Evolutionary conservation across 495 filamentous ascomycete species (phyloP), one percentile per base, ranked within the genome.

Genomic region (Geopyxis carbonaria): DNA sequence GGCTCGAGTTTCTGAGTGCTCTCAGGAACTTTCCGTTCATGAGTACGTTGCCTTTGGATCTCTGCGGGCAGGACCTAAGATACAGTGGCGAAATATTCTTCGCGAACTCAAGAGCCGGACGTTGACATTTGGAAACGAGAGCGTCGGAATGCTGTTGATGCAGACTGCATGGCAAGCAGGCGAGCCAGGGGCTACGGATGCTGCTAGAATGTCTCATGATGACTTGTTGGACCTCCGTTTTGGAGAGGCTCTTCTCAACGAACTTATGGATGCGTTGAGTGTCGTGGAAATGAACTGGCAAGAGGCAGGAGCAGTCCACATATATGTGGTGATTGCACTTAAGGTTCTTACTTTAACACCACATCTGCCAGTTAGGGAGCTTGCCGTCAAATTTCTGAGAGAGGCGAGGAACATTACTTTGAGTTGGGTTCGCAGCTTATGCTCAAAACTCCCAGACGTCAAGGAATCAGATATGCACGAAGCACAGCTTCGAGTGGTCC

Each of bases 61-160:
- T 7, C 46, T 75, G 20, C 61, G 68, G 2, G 48, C 64, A 0
- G 70, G 69, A 0, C 43, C 60, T 19, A 45, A 53, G 0, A 51
- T 75, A 18, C 69, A 74, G 32, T 71, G 68, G 66, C 48, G 62
- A 22, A 75, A 75, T 34, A 63, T 76, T 11, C 50, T 69, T 0
- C 44, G 61, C 11, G 64, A 75, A 44, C 52, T 77, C 11, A 45
- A 47, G 0, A 48, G 55, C 3, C 64, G 64, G 2, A 57, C 53
- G 6, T 23, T 77, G 1, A 59, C 64, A 27, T 63, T 67, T 29
- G 67, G 59, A 18, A 62, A 64, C 18, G 36, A 57, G 4, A 58
- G 66, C 15, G 68, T 67, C 0, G 46, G 46, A 5, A 37, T 64
- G 0, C 56, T 73, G 19, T 30, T 73, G 4, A 47, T 63, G 9